Base-by-base conservation (phyloP, 129 eudicot species). In the Solidago caesia region DNA sequence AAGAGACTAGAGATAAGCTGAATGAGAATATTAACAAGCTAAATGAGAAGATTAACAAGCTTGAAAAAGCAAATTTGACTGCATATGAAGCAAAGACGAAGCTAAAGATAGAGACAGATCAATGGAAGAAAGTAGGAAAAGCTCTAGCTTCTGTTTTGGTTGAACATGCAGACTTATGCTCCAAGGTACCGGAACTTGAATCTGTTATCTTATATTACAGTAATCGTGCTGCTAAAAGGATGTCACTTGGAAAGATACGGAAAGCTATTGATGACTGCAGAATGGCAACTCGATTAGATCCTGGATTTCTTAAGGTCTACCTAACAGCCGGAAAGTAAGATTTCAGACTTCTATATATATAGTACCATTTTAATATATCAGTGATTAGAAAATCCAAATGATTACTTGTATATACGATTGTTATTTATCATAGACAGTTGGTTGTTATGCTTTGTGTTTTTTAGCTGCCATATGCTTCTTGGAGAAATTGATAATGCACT, bases 81-180 rank as follows among this genome's bases (percentile, higher is more conserved):
- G 3, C 39, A 33, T 33, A 3, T 33, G 39, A 1, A 33, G 39
- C 0, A 33, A 33, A 33, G 39, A 33, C 1, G 39, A 33, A 33
- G 39, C 39, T 33, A 33, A 33, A 33, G 39, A 2, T 33, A 33
- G 39, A 33, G 39, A 3, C 39, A 33, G 39, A 33, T 33, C 39
- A 33, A 33, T 33, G 39, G 39, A 33, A 33, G 39, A 33, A 33
- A 33, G 39, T 33, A 33, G 39, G 39, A 33, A 33, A 33, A 33
- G 39, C 39, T 71, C 84, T 92, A n/a, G 94, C 95, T 4, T 29
- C 77, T 4, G 70, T 88, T 44, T 65, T 91, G 8, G 80, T 87
- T 29, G 97, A 81, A 7, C 92, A 84, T 26, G 84, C 60, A 53
- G 89, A 73, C 13, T 72, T 73, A 47, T 29, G 33, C 48, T 62